These are phyloP conservation scores for Neurospora pannonica DNA, from an alignment of 495 filamentous ascomycete genomes.

Conservation along the genomic window DNA sequence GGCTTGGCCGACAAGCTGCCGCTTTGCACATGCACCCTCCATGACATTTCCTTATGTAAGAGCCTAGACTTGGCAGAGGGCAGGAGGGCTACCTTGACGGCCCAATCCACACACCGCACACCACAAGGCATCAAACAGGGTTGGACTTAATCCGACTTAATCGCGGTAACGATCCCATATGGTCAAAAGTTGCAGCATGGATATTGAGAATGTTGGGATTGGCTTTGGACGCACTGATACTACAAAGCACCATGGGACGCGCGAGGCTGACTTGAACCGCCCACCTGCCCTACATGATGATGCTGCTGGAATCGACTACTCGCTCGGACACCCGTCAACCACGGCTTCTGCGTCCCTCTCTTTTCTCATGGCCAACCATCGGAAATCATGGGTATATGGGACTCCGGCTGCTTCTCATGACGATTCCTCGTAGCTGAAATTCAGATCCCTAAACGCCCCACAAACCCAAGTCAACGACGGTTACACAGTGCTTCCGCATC, in stretches of 20 bases:
- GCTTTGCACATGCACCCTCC: neutral
- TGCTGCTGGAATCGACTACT: neutral
- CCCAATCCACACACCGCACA: neutral
- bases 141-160: neutral
- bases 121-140: neutral
- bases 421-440: neutral
- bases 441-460: neutral
- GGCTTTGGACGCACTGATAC: neutral
- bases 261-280: neutral
- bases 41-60: neutral
- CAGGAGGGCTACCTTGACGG: neutral
- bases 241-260: neutral
- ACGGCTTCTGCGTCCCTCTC: neutral
- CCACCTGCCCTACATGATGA: neutral
- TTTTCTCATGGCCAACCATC: neutral
- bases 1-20: neutral
- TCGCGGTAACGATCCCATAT: neutral
- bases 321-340: neutral
- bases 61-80: no score
- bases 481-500: neutral
- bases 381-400: neutral
- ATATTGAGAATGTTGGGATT: neutral
- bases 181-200: neutral
- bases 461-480: neutral
- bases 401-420: neutral